Conservation (phyloP, 257 asterid species). For the Solanum ossicruentum region DNA sequence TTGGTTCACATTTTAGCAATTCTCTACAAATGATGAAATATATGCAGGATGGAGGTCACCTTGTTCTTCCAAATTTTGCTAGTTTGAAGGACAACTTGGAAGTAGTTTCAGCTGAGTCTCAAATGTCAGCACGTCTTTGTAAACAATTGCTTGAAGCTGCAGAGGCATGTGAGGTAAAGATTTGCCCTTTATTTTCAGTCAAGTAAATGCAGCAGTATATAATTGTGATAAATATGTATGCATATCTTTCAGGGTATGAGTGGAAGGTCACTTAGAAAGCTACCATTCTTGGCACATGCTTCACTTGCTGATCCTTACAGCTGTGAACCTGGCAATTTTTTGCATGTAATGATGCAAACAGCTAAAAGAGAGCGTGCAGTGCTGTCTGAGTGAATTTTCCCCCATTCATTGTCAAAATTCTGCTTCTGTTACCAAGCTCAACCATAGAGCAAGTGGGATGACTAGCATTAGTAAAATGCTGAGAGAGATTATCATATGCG, state of each 20-base stretch:
- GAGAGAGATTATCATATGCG: background rate
- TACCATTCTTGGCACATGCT: conserved; percentile 87
- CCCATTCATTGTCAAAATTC: background rate
- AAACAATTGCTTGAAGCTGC: conserved; percentile 70
- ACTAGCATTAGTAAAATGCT: background rate
- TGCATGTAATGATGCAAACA: conserved; percentile 61
- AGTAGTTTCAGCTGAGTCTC: conserved; percentile 21
- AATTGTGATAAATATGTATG: background rate
- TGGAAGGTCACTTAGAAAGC: conserved; percentile 91
- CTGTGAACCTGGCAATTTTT: conserved; percentile 47
- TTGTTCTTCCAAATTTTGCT: conserved; percentile 45
- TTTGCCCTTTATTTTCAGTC: background rate
- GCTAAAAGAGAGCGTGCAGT: conserved; percentile 57
- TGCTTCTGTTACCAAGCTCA: background rate
- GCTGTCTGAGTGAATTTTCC: conserved; percentile 35
- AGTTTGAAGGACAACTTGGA: conserved; percentile 48
- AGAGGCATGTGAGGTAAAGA: conserved; percentile 74
- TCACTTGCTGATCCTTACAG: conserved; percentile 55
- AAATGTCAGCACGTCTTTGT: conserved; percentile 19
- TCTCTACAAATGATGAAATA: background rate
- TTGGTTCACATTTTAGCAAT: background rate
- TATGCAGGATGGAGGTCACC: conserved; percentile 28
- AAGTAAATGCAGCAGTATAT: background rate
- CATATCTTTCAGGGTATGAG: conserved; percentile 62
- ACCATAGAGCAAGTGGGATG: background rate